A percentile compares a stretch with the other conserved stretches of the same genome.
Evolutionary conservation across 805 yeast species (phyloP).

Genomic region (Wickerhamomyces ciferrii): DNA sequence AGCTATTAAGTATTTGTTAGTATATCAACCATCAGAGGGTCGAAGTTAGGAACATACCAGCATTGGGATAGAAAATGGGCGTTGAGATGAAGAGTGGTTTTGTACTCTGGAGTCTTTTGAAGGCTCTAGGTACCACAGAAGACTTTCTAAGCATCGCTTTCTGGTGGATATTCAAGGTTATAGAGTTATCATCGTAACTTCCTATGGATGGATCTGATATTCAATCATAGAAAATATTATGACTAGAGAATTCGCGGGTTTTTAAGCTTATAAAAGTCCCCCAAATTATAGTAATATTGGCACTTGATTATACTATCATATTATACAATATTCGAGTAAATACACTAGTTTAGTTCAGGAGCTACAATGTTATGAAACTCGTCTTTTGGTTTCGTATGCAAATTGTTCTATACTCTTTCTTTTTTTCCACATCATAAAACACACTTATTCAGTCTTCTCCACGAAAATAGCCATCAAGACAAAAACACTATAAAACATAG

Average conservation of each 20-base stretch:
- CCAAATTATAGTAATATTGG: too few relatives aligned
- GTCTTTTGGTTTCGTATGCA: not conserved
- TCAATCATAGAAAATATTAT: too few relatives aligned
- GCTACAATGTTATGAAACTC: too few relatives aligned
- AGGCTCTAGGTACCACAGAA: not conserved
- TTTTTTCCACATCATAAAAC: too few relatives aligned
- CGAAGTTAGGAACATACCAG: conserved; percentile 29
- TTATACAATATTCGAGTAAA: too few relatives aligned
- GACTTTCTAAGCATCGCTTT: not conserved
- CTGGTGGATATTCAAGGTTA: not conserved
- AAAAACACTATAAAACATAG: conserved; percentile 87
- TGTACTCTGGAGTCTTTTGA: conserved; percentile 2
- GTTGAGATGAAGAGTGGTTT: conserved; percentile 58
- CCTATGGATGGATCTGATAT: too few relatives aligned
- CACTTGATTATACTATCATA: too few relatives aligned
- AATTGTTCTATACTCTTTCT: not conserved
- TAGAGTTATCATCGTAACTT: too few relatives aligned
- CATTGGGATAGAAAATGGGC: conserved; percentile 96
- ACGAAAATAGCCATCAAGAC: conserved; percentile 94
- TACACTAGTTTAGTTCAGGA: too few relatives aligned
- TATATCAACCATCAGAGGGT: not conserved
- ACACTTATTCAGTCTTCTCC: conserved; percentile 13
- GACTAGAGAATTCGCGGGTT: too few relatives aligned
- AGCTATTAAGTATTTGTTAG: conserved; percentile 17
- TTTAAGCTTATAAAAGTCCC: too few relatives aligned